Evolutionary conservation across 2,329 filamentous ascomycete species (phyloP), one percentile per base, ranked within the genome.

Genomic region (Rhynchosporium secalis): DNA sequence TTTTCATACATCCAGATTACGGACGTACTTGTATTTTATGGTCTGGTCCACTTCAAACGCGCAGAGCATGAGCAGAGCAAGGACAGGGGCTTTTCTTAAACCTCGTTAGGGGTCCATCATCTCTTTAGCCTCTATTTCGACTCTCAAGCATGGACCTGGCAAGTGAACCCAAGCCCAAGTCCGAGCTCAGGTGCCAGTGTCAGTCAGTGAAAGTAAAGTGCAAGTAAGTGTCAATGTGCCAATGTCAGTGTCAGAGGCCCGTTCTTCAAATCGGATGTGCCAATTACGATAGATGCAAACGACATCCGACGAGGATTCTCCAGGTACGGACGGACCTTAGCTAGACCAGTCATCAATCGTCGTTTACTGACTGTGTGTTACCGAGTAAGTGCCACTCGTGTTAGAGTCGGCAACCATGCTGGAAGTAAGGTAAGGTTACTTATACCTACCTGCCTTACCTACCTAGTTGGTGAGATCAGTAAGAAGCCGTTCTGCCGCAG

Each of bases 401-500:
- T 36, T 45, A 7, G 41, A 31, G 54, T 36, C 54, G 54, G 54
- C 26, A n/a, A n/a, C 49, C 58, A 55, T 36, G 49, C 58, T 60
- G 15, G 41, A 60, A 55, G 10, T 15, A 1, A 20, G 20, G 20
- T 20, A 20, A 20, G 20, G 20, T 20, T 20, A 20, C 20, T 1
- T 20, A 1, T 20, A 20, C 20, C 20, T 20, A 1, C 20, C 20
- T 20, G 1, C 20, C 20, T 20, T 20, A 20, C 20, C 20, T 20
- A 20, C 20, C 20, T 20, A 55, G 58, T 48, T 60, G 43, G 54
- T 56, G 51, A 54, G 33, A 54, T 54, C 51, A 59, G 48, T 28
- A 28, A 31, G 28, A 41, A 33, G 58, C 58, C 49, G 41, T n/a
- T 33, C 40, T 60, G 49, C 58, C 58, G 58, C 58, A 60, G 58